A percentile compares a stretch with the other conserved stretches of the same genome.
Conservation (phyloP, 2,329 filamentous ascomycete genomes). For the Fusarium sulawesiense region DNA sequence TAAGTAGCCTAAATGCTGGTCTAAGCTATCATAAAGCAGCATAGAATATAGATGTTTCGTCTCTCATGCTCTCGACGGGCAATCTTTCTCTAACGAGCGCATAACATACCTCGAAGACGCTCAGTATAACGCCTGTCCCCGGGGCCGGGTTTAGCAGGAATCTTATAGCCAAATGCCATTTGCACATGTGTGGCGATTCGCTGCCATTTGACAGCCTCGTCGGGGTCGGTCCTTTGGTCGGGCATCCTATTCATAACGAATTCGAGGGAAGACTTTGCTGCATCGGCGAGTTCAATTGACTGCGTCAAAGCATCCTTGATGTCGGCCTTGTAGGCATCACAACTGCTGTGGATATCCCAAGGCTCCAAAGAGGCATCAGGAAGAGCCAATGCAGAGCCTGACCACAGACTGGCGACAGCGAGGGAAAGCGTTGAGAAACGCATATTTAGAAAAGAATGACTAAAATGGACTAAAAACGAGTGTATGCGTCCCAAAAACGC, state of each 20-base stretch:
- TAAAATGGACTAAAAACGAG: constrained; percentile 12
- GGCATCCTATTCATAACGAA: neutral
- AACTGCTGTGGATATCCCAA: constrained; percentile 9
- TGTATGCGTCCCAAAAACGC: neutral
- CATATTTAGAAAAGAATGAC: neutral
- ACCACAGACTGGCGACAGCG: neutral
- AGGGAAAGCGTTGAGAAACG: neutral
- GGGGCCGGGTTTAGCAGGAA: neutral
- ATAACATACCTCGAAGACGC: neutral
- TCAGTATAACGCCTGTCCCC: neutral
- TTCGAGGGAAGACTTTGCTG: constrained; percentile 2
- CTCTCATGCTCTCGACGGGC: neutral
- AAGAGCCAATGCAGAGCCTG: constrained; percentile 1
- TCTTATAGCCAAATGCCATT: neutral
- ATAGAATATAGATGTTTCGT: neutral
- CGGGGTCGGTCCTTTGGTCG: neutral
- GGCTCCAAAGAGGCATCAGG: constrained; percentile 1
- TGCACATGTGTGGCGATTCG: neutral
- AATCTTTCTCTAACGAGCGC: too few species aligned
- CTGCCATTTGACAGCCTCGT: neutral
- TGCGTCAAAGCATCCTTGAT: constrained; percentile 8
- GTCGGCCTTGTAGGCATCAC: constrained; percentile 1
- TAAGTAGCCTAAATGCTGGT: accelerated
- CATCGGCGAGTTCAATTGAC: constrained; percentile 13
- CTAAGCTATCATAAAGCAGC: neutral